Base-by-base conservation (phyloP, 2,329 filamentous ascomycete genomes). In the Aspergillus viridinutans region DNA sequence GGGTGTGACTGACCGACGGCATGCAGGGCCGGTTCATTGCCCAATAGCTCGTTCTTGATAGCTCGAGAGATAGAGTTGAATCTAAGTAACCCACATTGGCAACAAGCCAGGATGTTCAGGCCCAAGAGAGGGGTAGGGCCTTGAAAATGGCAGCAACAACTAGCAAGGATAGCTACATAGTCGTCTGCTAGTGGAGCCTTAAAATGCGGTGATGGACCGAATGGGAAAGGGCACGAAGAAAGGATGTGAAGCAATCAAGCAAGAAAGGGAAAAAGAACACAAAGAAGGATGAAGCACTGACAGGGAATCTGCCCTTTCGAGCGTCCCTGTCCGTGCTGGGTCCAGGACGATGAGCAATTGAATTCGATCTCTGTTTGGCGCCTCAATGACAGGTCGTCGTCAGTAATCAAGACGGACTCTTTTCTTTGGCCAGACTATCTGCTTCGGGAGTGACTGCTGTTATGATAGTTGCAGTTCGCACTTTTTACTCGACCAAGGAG, bases 31-130 rank as follows among this genome's bases (percentile, higher is more conserved):
- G 51, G 49, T 52, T 53, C 60, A 62, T 54, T 38, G 52, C 55
- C 58, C 58, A 64, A 62, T 58, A 26, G 51, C 59, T 60, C 59
- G 56, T 61, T 63, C 63, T 57, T 58, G 60, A 63, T 65, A 63
- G 60, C 61, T 63, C 59, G 58, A 52, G 45, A 52, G 59, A 65
- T 64, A 64, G 55, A 61, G 60, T 63, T 64, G 61, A 54, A 56
- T 61, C 58, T 61, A 65, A 58, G 55, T 51, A 60, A 54, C 55
- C 55, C 52, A 45, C 21, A 50, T 59, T 59, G 58, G 50, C 58
- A 52, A 52, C 43, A 61, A 54, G 47, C 58, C 47, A 58, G 58
- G 61, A 58, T 58, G 56, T 52, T 35, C 57, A 49, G 51, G 53
- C 43, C 52, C 42, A 55, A 53, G 53, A 50, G 47, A 54, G 55